These are phyloP conservation scores for Xylaria cubensis DNA, from an alignment of 495 filamentous ascomycete genomes.

Conservation along the genomic window DNA sequence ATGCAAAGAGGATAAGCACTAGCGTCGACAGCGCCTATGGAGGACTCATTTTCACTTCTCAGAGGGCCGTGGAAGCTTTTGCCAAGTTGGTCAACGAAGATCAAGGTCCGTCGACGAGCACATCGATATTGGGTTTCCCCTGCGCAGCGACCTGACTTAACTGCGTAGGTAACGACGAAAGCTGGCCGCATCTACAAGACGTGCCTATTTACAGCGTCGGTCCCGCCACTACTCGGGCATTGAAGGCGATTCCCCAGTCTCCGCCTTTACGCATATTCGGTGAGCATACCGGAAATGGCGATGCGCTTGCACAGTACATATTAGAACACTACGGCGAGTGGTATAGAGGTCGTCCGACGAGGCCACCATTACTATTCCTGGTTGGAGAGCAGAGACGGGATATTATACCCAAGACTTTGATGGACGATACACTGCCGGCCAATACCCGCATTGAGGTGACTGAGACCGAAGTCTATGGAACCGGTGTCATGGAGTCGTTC, in stretches of 20 bases:
- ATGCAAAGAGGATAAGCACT: slow-evolving; percentile 42
- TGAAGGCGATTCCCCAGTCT: slow-evolving; percentile 62
- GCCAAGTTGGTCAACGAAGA: slow-evolving; percentile 64
- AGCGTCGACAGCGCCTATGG: slow-evolving; percentile 63
- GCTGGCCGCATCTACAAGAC: slow-evolving; percentile 56
- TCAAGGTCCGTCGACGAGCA: slow-evolving; percentile 39
- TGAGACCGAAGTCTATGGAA: slow-evolving; percentile 86
- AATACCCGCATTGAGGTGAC: slow-evolving; percentile 65
- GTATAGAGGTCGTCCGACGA: slow-evolving; percentile 46
- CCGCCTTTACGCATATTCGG: slow-evolving; percentile 68
- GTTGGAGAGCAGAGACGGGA: slow-evolving; percentile 87
- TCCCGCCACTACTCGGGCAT: slow-evolving; percentile 81
- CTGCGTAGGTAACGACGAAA: slow-evolving; percentile 34
- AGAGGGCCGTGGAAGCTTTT: slow-evolving; percentile 90
- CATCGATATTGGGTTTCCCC: not conserved
- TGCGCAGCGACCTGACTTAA: slow-evolving; percentile 26
- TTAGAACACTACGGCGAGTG: slow-evolving; percentile 68
- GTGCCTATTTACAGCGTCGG: slow-evolving; percentile 87
- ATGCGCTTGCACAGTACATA: slow-evolving; percentile 77
- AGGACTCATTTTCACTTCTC: slow-evolving; percentile 91
- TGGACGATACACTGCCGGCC: slow-evolving; percentile 51
- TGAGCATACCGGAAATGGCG: slow-evolving; percentile 80
- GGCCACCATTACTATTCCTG: slow-evolving; percentile 78
- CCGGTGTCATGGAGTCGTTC: slow-evolving; percentile 78
- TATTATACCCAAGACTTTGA: slow-evolving; percentile 82